Percentiles rank a stretch among this genome's conserved stretches.
Evolutionary conservation across 2,329 filamentous ascomycete genomes (phyloP).

Genomic region (Aspergillus brasiliensis): DNA sequence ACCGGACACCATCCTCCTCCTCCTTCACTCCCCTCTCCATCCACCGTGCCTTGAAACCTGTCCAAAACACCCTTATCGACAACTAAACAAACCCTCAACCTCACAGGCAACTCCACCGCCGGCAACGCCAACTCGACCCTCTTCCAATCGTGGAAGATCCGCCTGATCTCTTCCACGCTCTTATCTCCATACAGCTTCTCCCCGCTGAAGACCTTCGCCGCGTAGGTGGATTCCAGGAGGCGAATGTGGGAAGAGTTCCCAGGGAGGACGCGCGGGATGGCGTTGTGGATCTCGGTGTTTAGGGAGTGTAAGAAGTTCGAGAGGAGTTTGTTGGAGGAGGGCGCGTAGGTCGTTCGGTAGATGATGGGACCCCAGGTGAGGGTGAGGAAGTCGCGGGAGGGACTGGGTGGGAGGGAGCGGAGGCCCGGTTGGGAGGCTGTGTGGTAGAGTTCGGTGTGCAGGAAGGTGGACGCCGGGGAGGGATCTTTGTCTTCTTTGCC

Average conservation of each 20-base stretch:
- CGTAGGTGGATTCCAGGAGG: conserved; percentile 25
- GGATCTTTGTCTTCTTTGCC: conserved; percentile 4
- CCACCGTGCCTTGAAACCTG: conserved; percentile 16
- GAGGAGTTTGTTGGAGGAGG: conserved; percentile 50
- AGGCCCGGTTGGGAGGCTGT: conserved; percentile 29
- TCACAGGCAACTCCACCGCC: conserved; percentile 28
- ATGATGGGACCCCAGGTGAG: conserved; percentile 34
- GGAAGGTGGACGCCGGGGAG: conserved; percentile 24
- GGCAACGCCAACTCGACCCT: conserved; percentile 26
- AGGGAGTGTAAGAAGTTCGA: conserved; percentile 54
- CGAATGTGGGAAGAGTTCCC: conserved; percentile 25
- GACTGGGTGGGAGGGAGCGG: conserved; percentile 27
- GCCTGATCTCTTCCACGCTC: conserved; percentile 22
- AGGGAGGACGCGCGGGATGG: conserved; percentile 21
- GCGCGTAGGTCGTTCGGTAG: conserved; percentile 31
- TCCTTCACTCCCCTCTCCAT: conserved; percentile 16
- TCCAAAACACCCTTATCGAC: conserved; percentile 29
- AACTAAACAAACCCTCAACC: conserved; percentile 30
- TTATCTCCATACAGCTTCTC: conserved; percentile 17
- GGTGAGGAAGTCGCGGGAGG: conserved; percentile 31
- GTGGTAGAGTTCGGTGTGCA: conserved; percentile 31
- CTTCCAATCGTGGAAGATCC: conserved; percentile 34
- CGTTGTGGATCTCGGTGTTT: conserved; percentile 58
- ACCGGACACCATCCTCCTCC: conserved; percentile 23
- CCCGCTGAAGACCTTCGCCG: conserved; percentile 30